phyloP scores from a whole-genome alignment of 345 rosid genomes.

The Citrus reticulata region DNA sequence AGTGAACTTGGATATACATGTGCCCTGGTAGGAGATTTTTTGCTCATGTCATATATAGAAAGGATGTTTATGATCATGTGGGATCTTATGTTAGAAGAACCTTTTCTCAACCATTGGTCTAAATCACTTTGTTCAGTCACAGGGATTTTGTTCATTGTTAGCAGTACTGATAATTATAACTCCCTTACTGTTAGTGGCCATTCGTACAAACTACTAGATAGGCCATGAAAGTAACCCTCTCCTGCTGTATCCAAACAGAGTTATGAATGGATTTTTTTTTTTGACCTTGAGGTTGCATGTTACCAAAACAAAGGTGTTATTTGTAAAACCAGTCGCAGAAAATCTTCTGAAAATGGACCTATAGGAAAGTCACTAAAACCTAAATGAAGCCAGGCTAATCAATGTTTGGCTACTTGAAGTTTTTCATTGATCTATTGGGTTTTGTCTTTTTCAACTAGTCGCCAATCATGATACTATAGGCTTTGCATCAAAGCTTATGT shows the following conservation, averaged over 20 bases:
- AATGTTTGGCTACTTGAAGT: not conserved
- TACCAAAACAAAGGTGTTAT: not conserved
- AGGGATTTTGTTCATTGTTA: not conserved
- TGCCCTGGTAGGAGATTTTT: not conserved
- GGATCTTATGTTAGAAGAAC: not conserved
- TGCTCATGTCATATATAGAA: not conserved
- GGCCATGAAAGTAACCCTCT: not conserved
- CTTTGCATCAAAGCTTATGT: not conserved
- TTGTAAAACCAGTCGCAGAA: not conserved
- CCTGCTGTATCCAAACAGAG: not conserved
- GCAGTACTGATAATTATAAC: not conserved
- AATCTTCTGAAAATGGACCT: not conserved
- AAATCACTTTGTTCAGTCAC: not conserved
- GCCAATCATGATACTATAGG: not conserved
- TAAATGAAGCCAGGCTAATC: not conserved
- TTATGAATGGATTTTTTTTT: not conserved
- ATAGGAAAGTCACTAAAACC: not conserved
- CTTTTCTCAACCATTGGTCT: not conserved
- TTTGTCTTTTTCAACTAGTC: too few species aligned
- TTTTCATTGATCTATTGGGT: too few species aligned
- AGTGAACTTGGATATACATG: not conserved
- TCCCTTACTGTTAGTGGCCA: not conserved
- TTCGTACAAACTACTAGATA: not conserved
- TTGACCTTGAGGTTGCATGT: not conserved
- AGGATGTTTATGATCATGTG: not conserved